Evolutionary conservation across 2,329 filamentous ascomycete species (phyloP).

Genomic region (Hysterium pulicare): DNA sequence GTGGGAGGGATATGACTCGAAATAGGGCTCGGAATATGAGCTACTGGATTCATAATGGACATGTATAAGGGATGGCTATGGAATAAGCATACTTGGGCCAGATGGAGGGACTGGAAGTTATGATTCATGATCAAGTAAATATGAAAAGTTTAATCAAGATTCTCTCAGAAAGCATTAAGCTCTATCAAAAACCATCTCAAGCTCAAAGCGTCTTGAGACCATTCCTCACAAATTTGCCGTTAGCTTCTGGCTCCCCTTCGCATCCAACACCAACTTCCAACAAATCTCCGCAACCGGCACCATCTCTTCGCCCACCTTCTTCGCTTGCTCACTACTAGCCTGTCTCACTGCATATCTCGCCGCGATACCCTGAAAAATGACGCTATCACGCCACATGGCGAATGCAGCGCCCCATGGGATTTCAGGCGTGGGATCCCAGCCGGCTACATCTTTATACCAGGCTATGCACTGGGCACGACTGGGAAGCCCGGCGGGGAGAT

Average conservation of each 20-base stretch:
- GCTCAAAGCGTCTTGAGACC: too few species aligned
- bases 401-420: slow-evolving; percentile 60
- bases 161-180: too few species aligned
- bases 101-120: too few species aligned
- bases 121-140: too few species aligned
- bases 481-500: slow-evolving; percentile 55
- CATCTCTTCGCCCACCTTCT: slow-evolving; percentile 64
- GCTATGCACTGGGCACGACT: slow-evolving; percentile 51
- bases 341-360: slow-evolving; percentile 76
- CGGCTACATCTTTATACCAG: slow-evolving; percentile 64
- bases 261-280: slow-evolving; percentile 17
- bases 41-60: too few species aligned
- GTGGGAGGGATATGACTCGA: too few species aligned
- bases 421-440: slow-evolving; percentile 61
- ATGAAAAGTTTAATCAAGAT: too few species aligned
- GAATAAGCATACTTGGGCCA: too few species aligned
- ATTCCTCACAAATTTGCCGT: slow-evolving; percentile 20
- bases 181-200: too few species aligned
- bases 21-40: too few species aligned
- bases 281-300: slow-evolving; percentile 65
- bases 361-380: slow-evolving; percentile 80
- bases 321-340: slow-evolving; percentile 78
- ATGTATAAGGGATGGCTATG: too few species aligned
- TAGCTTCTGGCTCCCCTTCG: slow-evolving; percentile 10
- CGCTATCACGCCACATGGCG: slow-evolving; percentile 53